Base-by-base conservation (phyloP, 352 stramenopile species). In the Globisporangium megalacanthum region DNA sequence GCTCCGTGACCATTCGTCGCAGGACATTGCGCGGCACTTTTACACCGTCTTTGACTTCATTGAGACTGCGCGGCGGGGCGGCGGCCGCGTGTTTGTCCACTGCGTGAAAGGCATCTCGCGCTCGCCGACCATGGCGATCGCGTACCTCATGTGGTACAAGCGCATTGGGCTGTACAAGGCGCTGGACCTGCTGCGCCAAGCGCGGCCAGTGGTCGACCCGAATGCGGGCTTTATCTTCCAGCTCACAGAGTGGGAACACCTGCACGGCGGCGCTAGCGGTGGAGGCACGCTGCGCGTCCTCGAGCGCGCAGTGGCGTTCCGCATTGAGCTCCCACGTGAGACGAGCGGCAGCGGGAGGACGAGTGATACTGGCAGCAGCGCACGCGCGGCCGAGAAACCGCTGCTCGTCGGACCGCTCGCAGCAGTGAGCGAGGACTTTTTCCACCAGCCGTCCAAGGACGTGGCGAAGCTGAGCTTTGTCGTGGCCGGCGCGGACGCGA, bases 11-110 rank as follows among this genome's bases (percentile, higher is more conserved):
- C 86, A 97, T 64, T 88, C 82, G 49, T 86, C 79, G 41, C 81
- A 95, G 58, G 86, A 95, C 54, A 91, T 95, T 56, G 73, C 82
- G 20, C 66, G 78, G 10, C 82, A 94, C 61, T 94, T 95, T 59
- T 93, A 94, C 72, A 90, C 74, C 58, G 73, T 94, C 15, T 94
- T 95, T 52, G 83, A 95, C 61, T 95, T 94, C 41, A 94, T 95
- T 46, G 86, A 95, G 61, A 74, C 70, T 33, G 86, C 84, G 31
- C 77, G 85, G 3, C 68, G 75, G 15, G 56, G 66, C 36, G 76
- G 80, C 29, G 84, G 86, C 22, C 86, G 88, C 48, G 75, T 95
- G 29, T 93, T 94, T 54, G 71, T 95, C 55, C 86, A 95, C 52
- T 95, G 86, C 56, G 70, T 95, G 6, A 95, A 95, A 52, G 86